Evolutionary conservation across 208 protist species (phyloP), one percentile per base, ranked within the genome.

Genomic region (Trypanosoma avium): DNA sequence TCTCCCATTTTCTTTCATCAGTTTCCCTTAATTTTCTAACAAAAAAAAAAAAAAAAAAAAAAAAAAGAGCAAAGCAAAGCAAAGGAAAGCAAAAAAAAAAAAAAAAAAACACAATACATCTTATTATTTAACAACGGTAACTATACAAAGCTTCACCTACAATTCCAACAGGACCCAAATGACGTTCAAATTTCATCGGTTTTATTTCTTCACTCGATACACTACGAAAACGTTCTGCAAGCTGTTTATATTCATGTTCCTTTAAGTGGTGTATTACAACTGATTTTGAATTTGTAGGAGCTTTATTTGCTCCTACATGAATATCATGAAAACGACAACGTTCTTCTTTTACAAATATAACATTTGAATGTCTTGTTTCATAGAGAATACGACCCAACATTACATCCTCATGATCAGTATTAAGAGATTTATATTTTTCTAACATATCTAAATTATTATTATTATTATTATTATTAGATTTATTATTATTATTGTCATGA

Each of bases 301-400:
- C 48, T 35, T 21, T 48, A 47, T 66, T 66, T 15, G n/a, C n/a
- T 32, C 60, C 60, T 12, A 35, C 35, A 38, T 66, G 49, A 22
- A 66, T 19, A 24, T 66, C 60, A 24, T 66, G 60, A 22, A 66
- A 66, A 24, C 60, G 60, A 26, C 60, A 66, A 0, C 12, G 30
- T 36, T 46, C 35, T 57, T 66, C 60, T 19, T 22, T 9, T 5
- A 66, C 49, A 36, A 57, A 57, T 32, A 45, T 57, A 35, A 66
- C 33, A 3, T 33, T n/a, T 1, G 48, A 35, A 27, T 57, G 35
- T 19, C 48, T n/a, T 24, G 24, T 66, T 17, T 66, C 60, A 30
- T 66, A 66, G 60, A 66, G 49, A 6, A 56, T 35, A 3, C 60
- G 60, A 8, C 60, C 60, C 19, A 66, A 17, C 60, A 66, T 66